A percentile compares a stretch with the other conserved stretches of the same genome.
Conservation (phyloP, 441 rosid genomes). For the Gossypium davidsonii region DNA sequence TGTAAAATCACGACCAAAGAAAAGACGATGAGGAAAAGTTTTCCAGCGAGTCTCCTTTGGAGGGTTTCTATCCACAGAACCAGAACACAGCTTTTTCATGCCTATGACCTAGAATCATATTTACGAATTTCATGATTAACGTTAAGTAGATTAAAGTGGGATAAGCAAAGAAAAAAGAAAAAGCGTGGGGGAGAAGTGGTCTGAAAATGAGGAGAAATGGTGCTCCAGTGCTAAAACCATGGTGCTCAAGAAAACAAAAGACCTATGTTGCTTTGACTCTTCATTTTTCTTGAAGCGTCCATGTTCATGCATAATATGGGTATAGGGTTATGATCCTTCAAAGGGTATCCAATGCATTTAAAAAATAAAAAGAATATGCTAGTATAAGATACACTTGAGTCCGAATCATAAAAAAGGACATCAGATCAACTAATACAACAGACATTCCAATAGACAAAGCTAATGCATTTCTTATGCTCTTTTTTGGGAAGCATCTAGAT, state of each 20-base stretch:
- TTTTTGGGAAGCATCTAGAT: not conserved
- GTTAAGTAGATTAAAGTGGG: not conserved
- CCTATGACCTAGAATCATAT: slow-evolving; percentile 56
- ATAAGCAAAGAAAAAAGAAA: not conserved
- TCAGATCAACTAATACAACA: not conserved
- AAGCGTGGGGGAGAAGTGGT: not conserved
- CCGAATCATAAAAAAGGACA: not conserved
- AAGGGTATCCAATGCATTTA: not conserved
- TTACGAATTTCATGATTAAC: not conserved
- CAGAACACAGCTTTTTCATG: slow-evolving; percentile 59
- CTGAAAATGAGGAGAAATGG: not conserved
- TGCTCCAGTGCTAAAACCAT: not conserved
- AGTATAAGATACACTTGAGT: not conserved
- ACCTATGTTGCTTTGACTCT: not conserved
- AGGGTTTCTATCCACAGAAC: slow-evolving; percentile 62
- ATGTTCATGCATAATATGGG: not conserved
- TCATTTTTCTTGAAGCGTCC: not conserved
- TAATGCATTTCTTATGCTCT: not conserved
- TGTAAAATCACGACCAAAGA: slow-evolving; percentile 67
- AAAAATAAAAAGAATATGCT: not conserved
- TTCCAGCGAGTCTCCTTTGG: slow-evolving; percentile 75
- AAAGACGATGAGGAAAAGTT: slow-evolving; percentile 60
- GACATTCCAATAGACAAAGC: not conserved
- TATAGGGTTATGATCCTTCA: not conserved
- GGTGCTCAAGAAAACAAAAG: not conserved